Base-by-base conservation (phyloP, 352 stramenopile genomes). In the Globisporangium cederbergense region DNA sequence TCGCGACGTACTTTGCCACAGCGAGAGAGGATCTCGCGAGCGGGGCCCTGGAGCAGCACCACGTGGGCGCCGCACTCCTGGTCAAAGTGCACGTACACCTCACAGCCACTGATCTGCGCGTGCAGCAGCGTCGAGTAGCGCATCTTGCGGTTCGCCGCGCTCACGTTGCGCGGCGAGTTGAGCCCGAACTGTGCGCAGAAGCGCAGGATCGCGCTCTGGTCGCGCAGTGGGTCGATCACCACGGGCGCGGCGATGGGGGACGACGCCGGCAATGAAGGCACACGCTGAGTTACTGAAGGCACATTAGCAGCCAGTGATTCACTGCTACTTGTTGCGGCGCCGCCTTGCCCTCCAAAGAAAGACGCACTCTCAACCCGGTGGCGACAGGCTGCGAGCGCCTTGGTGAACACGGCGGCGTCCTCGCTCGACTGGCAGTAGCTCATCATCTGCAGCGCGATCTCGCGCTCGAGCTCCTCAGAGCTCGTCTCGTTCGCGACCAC, bases 1-100 rank as follows among this genome's bases (percentile, higher is more conserved):
- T 66, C 51, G 3, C 72, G 72, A 32, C 75, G 75, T 5, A 83
- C 75, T 60, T 82, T 70, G 16, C 73, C 72, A 34, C 78, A 87
- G 10, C 78, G 69, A 4, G 75, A 84, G 1, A 87, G 55, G 11
- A 87, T 77, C 68, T 86, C 78, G 2, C 73, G 75, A 6, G 73
- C 71, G 2, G 78, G 74, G 1, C 78, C 78, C 52, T 82, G 71
- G 0, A 86, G 66, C 0, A 86, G 58, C 32, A 86, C 78, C 4
- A 86, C 75, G 18, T 86, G 74, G 1, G 74, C 73, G 3, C 75
- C 66, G 28, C 74, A 70, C 47, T 86, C 73, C 53, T 78, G 71
- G 36, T 86, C 78, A 60, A 86, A 86, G 60, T 86, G 78, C 20
- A 86, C 78, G 46, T 82, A 79, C 25, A 86, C 72, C 46, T 83